Conservation (phyloP, 2,329 filamentous ascomycete genomes). For the Colletotrichum neosansevieriae region DNA sequence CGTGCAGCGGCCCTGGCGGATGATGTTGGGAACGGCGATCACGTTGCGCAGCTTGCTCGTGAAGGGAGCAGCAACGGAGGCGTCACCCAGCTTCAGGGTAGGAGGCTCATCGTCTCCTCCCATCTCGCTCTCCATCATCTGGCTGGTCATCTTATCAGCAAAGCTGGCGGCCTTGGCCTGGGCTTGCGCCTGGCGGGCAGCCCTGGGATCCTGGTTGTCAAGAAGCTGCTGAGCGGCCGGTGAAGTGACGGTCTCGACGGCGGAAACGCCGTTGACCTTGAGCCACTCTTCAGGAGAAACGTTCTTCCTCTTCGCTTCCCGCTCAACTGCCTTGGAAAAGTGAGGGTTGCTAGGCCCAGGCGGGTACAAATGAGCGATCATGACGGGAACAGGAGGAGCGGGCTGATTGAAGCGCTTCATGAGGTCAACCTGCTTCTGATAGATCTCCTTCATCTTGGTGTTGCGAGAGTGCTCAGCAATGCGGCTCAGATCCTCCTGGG, state of each 20-base stretch:
- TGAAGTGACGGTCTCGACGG: constrained; percentile 74
- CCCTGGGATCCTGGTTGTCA: constrained; percentile 61
- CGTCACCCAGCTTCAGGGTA: constrained; percentile 95
- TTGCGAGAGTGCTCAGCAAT: constrained; percentile 95
- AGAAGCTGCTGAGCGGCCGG: constrained; percentile 73
- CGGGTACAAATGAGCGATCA: constrained; percentile 95
- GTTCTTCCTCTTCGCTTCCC: constrained; percentile 85
- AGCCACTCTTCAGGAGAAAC: constrained; percentile 70
- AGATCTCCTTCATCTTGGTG: constrained; percentile 98
- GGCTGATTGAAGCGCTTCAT: constrained; percentile 98
- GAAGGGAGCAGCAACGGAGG: constrained; percentile 96
- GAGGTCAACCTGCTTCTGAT: constrained; percentile 92
- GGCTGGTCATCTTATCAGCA: constrained; percentile 86
- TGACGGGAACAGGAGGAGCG: constrained; percentile 86
- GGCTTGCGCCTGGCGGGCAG: constrained; percentile 73
- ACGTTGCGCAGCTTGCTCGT: constrained; percentile 98
- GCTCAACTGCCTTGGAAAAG: constrained; percentile 90
- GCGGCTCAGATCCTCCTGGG: constrained; percentile 87
- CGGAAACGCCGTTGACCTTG: constrained; percentile 63
- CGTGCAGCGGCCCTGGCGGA: constrained; percentile 96
- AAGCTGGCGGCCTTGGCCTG: constrained; percentile 80
- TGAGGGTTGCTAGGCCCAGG: constrained; percentile 93
- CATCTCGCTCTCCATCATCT: constrained; percentile 91
- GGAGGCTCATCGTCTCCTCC: constrained; percentile 91
- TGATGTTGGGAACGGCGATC: constrained; percentile 96